Conservation (phyloP, 2,329 filamentous ascomycete species). For the Fusarium verrucosum region DNA sequence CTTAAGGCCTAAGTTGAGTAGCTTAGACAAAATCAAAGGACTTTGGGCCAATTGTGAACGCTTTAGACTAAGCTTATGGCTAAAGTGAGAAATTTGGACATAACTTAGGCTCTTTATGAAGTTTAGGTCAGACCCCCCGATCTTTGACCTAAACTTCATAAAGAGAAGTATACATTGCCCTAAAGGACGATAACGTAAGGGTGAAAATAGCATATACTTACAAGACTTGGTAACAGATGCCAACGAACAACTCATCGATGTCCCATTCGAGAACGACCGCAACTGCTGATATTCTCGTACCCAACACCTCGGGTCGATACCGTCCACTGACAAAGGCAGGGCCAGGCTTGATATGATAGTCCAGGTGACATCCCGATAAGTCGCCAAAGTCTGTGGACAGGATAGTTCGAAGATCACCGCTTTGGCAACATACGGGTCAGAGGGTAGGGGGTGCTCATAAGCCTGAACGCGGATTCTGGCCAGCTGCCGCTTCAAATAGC, state of each 20-base stretch:
- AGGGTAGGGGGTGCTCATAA: constrained; percentile 54
- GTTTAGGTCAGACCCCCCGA: too few species aligned
- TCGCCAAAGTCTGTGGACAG: constrained; percentile 48
- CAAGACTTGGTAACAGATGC: constrained; percentile 46
- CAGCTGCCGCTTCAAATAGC: constrained; percentile 45
- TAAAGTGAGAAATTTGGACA: neutral
- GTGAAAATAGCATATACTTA: constrained; percentile 27
- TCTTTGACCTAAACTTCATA: too few species aligned
- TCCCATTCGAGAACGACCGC: constrained; percentile 18
- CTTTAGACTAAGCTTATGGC: too few species aligned
- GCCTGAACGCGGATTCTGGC: constrained; percentile 49
- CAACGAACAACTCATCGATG: constrained; percentile 36
- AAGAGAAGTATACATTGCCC: too few species aligned
- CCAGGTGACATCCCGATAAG: constrained; percentile 57
- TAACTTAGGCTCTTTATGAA: neutral
- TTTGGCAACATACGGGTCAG: constrained; percentile 43
- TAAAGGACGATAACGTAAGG: neutral
- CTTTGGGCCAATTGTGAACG: neutral
- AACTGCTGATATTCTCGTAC: constrained; percentile 41
- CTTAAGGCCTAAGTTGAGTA: neutral
- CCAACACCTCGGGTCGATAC: constrained; percentile 37
- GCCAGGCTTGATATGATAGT: constrained; percentile 47
- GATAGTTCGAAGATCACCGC: constrained; percentile 54
- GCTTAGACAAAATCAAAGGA: too few species aligned
- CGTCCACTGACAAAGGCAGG: constrained; percentile 28